Evolutionary conservation across 2,329 filamentous ascomycete species (phyloP).

Genomic region (Ophiobolus disseminans): DNA sequence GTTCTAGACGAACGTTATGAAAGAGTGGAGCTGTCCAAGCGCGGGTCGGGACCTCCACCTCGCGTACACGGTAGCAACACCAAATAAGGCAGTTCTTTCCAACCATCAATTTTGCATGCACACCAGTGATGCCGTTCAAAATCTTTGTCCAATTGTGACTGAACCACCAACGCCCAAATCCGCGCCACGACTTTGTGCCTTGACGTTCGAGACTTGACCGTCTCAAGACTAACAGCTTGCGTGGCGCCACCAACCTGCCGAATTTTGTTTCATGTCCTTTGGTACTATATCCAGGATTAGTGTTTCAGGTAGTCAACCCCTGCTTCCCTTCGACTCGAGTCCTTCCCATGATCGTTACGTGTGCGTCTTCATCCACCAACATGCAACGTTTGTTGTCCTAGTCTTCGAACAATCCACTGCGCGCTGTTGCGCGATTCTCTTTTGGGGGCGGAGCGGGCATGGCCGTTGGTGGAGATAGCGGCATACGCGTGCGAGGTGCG

Average conservation of each 20-base stretch:
- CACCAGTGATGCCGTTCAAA: not conserved
- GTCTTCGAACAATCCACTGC: not conserved
- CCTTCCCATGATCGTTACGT: conserved; percentile 1
- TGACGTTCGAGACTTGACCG: not conserved
- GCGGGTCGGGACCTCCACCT: conserved; percentile 8
- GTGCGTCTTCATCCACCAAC: not conserved
- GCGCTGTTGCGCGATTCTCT: conserved; percentile 1
- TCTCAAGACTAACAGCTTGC: conserved; percentile 5
- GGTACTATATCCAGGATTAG: conserved; percentile 27
- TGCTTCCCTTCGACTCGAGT: conserved; percentile 10
- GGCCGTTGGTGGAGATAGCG: conserved; percentile 3
- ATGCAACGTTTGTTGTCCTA: not conserved
- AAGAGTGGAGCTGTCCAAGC: conserved; percentile 12
- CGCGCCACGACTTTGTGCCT: not conserved
- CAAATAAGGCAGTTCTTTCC: conserved; percentile 7
- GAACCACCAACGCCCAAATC: not conserved
- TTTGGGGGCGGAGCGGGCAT: conserved; percentile 4
- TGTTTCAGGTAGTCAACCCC: conserved; percentile 29
- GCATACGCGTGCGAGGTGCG: conserved; percentile 2
- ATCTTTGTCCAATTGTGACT: not conserved
- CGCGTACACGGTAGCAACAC: conserved; percentile 5
- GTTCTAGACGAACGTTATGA: conserved; percentile 13
- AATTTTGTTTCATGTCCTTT: conserved; percentile 20
- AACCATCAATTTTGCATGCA: conserved; percentile 7
- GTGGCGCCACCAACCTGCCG: conserved; percentile 2